Evolutionary conservation across 768 basidiomycete genomes (phyloP), one percentile per base, ranked within the genome.

Genomic region (Trametes elegans): DNA sequence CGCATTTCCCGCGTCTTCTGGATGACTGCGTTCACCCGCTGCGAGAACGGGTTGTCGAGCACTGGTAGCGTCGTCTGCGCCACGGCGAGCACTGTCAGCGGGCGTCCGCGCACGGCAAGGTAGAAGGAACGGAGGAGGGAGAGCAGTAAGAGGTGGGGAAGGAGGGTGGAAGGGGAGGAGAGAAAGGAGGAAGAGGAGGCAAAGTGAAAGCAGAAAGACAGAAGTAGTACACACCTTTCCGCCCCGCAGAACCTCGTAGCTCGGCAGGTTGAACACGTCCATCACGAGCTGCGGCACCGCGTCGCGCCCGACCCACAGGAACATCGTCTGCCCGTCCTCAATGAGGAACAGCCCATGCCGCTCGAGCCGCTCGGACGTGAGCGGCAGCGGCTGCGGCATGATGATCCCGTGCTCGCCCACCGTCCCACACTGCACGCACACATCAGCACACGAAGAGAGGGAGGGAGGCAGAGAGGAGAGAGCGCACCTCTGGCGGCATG

Each of bases 291-390:
- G 90, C 9, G 95, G 92, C n/a, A 98, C 93, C 7, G 97, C 93
- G 68, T 98, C 96, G 27, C 94, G 85, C n/a, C 97, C 97, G 45
- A 99, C 84, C 88, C 93, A 98, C 43, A 98, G 78, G 84, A 99
- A 98, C 66, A 99, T 91, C 19, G 90, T 95, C 71, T 98, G 97
- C 1, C 90, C 91, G 69, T 98, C 96, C 71, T 98, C 97, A 62
- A 99, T 97, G 59, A 99, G 72, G 83, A 88, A 98, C 50, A 99
- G 77, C 54, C 97, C 97, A 64, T 98, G 94, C 45, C 95, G 79
- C 71, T 98, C 95, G 49, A 99, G 76, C 34, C 93, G 80, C 71
- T 98, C 96, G n/a, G 92, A 93, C 1, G 94, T 95, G 54, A 94
- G 81, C 23, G 96, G 95, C 5, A 97, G 76, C 3, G 91, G 81